A percentile compares a stretch with the other conserved stretches of the same genome.
Evolutionary conservation across 2,329 filamentous ascomycete genomes (phyloP).

Genomic region (Fusarium oxysporum): DNA sequence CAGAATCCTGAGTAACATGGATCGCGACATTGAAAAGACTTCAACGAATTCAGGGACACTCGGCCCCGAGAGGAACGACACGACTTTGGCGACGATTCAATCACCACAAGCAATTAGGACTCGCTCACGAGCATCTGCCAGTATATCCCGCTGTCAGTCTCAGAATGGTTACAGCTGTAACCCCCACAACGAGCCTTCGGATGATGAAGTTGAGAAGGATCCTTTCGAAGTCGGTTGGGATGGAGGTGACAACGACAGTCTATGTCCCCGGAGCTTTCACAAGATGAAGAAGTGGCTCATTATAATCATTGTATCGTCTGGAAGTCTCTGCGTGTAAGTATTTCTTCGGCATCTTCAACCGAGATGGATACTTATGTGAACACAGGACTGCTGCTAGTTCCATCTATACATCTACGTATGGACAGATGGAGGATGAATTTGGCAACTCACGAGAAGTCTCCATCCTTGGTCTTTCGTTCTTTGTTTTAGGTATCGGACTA

Average conservation of each 20-base stretch:
- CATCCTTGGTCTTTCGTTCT: conserved; percentile 83
- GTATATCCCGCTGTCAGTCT: conserved; percentile 49
- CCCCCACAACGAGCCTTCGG: conserved; percentile 7
- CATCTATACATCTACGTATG: conserved; percentile 88
- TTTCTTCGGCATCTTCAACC: neutral
- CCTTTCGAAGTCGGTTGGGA: conserved; percentile 81
- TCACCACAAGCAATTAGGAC: conserved; percentile 9
- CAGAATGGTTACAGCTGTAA: conserved; percentile 60
- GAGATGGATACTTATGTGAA: neutral
- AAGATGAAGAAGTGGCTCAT: conserved; percentile 81
- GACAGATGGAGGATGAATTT: conserved; percentile 81
- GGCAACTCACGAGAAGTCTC: conserved; percentile 76
- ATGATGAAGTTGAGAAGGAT: conserved; percentile 50
- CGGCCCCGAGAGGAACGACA: neutral
- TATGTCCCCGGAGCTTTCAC: conserved; percentile 78
- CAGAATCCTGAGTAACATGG: conserved; percentile 21
- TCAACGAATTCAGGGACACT: conserved; percentile 25
- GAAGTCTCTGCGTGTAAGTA: conserved; percentile 85
- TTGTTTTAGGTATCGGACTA: conserved; percentile 79
- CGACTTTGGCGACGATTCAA: conserved; percentile 29
- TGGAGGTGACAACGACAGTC: conserved; percentile 75
- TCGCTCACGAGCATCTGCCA: conserved; percentile 17
- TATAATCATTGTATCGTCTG: conserved; percentile 77
- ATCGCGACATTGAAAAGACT: conserved; percentile 44
- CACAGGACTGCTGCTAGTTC: conserved; percentile 83